These are phyloP conservation scores for Sambucus nigra DNA, from an alignment of 129 eudicot species.

Conservation along the genomic window DNA sequence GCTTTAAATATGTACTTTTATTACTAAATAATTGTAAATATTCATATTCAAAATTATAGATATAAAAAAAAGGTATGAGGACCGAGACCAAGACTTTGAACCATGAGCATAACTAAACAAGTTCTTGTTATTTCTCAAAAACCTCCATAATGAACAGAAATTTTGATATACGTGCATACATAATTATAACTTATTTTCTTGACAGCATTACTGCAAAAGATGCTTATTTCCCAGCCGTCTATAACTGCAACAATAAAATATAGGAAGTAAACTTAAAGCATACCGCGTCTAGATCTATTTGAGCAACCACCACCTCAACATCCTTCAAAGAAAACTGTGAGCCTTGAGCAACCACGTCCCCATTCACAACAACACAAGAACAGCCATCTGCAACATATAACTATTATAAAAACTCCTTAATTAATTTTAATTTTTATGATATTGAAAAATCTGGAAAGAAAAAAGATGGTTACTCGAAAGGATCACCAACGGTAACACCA, in stretches of 20 bases:
- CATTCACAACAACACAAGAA: slow-evolving; percentile 79
- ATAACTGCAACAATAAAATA: neutral
- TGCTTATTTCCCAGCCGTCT: no score
- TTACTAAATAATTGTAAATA: no score
- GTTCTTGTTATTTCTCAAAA: no score
- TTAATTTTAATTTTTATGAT: neutral
- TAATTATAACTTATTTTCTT: no score
- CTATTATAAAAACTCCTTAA: slow-evolving; percentile 2
- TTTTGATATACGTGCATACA: no score
- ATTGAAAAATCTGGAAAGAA: neutral
- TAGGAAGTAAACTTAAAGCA: slow-evolving; percentile 9
- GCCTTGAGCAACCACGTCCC: slow-evolving; percentile 92
- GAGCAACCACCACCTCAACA: slow-evolving; percentile 88
- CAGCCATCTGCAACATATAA: slow-evolving; percentile 77
- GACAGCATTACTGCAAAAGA: no score
- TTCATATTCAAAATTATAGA: no score
- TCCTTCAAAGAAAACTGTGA: slow-evolving; percentile 90
- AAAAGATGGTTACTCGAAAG: neutral
- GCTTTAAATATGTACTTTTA: no score
- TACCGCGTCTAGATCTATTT: slow-evolving; percentile 93
- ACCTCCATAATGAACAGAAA: no score
- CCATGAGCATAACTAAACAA: no score
- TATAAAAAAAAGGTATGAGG: no score
- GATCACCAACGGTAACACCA: neutral
- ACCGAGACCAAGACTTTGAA: no score